Percentiles rank a stretch among this genome's conserved stretches.
Evolutionary conservation across 1,139 yeast genomes (phyloP).

Genomic region (Candida sp.): DNA sequence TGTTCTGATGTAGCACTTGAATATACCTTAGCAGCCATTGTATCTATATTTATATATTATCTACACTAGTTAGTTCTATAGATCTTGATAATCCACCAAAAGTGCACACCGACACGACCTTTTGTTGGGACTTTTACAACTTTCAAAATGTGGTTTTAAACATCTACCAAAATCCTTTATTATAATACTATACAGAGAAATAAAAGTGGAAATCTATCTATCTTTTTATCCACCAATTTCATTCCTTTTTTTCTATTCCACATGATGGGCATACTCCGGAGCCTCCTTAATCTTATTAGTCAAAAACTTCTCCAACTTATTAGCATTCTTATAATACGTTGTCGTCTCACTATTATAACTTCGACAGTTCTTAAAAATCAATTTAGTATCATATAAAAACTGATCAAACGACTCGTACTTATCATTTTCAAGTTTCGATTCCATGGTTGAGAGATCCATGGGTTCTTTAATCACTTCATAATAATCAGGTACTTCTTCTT

Average conservation of each 20-base stretch:
- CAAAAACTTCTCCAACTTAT: slow-evolving; percentile 86
- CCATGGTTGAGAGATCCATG: slow-evolving; percentile 98
- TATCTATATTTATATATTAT: no score
- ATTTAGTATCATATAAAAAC: slow-evolving; percentile 82
- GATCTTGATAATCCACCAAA: no score
- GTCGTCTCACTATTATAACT: slow-evolving; percentile 87
- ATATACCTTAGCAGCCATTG: slow-evolving; percentile 15
- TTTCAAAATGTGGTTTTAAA: no score
- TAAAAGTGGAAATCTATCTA: background rate
- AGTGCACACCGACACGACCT: background rate
- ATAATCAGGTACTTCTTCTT: slow-evolving; percentile 94
- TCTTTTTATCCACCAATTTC: background rate
- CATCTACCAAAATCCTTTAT: no score
- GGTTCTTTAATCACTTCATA: slow-evolving; percentile 97
- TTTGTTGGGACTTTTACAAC: background rate
- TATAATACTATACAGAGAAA: no score
- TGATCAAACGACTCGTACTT: slow-evolving; percentile 89
- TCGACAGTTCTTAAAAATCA: slow-evolving; percentile 88
- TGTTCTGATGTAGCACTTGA: slow-evolving; percentile 52
- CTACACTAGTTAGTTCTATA: no score
- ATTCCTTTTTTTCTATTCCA: slow-evolving; percentile 18
- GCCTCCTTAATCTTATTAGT: slow-evolving; percentile 77
- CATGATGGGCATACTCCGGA: slow-evolving; percentile 59
- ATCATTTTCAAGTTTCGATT: slow-evolving; percentile 86
- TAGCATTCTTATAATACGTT: slow-evolving; percentile 87